Conservation (phyloP, 2,329 filamentous ascomycete species). For the Alternaria sp. region DNA sequence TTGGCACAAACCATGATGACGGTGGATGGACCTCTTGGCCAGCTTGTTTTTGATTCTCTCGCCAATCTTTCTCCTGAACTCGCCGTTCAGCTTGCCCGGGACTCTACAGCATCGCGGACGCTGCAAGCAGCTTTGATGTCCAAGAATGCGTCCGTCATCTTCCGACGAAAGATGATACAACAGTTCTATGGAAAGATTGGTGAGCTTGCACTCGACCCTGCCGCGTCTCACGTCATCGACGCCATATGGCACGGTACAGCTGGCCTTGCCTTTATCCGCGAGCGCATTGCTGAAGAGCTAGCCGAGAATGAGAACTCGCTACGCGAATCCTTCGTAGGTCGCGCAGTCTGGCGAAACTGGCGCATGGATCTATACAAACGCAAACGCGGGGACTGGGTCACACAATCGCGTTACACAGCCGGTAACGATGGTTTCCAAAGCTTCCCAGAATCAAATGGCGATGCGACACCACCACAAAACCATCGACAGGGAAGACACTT, state of each 20-base stretch:
- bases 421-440: constrained; percentile 60
- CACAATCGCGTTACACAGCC: constrained; percentile 63
- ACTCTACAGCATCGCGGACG: constrained; percentile 66
- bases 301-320: constrained; percentile 65
- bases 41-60: constrained; percentile 72
- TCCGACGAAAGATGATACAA: constrained; percentile 69
- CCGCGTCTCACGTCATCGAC: constrained; percentile 73
- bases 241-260: constrained; percentile 70
- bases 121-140: constrained; percentile 69
- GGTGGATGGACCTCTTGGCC: constrained; percentile 72
- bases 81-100: constrained; percentile 70
- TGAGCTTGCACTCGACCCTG: constrained; percentile 67
- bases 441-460: constrained; percentile 54
- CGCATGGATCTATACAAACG: constrained; percentile 75
- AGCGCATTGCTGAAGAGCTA: constrained; percentile 71
- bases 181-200: constrained; percentile 69
- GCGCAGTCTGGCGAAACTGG: constrained; percentile 78
- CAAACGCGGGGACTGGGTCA: constrained; percentile 69
- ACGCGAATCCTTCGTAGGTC: constrained; percentile 70
- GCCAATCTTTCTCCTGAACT: constrained; percentile 60
- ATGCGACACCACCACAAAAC: constrained; percentile 19
- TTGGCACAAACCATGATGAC: constrained; percentile 81
- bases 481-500: constrained; percentile 40
- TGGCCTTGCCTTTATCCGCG: constrained; percentile 71
- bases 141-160: constrained; percentile 62